These are phyloP conservation scores for Withania somnifera DNA, from an alignment of 305 asterid genomes.

Conservation along the genomic window DNA sequence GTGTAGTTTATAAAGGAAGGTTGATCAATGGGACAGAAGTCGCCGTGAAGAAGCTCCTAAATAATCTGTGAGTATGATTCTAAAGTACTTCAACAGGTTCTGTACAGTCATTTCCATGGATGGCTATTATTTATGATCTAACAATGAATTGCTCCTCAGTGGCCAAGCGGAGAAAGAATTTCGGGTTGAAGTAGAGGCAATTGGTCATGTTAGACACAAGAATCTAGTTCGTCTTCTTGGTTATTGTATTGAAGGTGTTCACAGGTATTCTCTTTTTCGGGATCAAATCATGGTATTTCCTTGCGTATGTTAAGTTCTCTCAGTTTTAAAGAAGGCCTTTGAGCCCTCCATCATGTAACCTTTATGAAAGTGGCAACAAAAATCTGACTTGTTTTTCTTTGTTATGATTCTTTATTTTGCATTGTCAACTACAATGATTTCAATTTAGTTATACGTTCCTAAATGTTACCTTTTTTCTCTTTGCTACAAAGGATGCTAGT, in stretches of 20 bases:
- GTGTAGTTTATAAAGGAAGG: slow-evolving; percentile 68
- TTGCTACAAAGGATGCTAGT: slow-evolving; percentile 67
- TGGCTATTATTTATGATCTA: not conserved
- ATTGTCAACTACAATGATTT: not conserved
- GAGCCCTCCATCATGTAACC: no score
- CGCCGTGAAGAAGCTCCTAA: slow-evolving; percentile 87
- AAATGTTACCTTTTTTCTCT: not conserved
- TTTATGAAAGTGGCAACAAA: no score
- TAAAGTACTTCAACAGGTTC: not conserved
- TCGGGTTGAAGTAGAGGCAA: slow-evolving; percentile 91
- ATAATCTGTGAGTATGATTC: slow-evolving; percentile 61
- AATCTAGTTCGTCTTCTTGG: slow-evolving; percentile 92
- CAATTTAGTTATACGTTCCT: not conserved
- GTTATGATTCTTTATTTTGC: not conserved
- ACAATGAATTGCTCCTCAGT: slow-evolving; percentile 26
- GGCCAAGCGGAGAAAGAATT: slow-evolving; percentile 97
- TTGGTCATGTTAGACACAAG: slow-evolving; percentile 94
- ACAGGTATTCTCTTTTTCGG: slow-evolving; percentile 43
- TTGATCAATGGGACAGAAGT: slow-evolving; percentile 82
- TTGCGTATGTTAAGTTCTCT: not conserved
- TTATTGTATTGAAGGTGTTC: slow-evolving; percentile 92
- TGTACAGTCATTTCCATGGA: not conserved
- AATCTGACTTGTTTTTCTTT: no score
- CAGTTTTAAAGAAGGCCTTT: no score
- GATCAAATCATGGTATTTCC: not conserved